Percentiles rank a stretch among this genome's conserved stretches.
These are phyloP conservation scores for Ophiostoma pallidulum DNA, from an alignment of 2,329 filamentous ascomycete species.

Conservation along the genomic window DNA sequence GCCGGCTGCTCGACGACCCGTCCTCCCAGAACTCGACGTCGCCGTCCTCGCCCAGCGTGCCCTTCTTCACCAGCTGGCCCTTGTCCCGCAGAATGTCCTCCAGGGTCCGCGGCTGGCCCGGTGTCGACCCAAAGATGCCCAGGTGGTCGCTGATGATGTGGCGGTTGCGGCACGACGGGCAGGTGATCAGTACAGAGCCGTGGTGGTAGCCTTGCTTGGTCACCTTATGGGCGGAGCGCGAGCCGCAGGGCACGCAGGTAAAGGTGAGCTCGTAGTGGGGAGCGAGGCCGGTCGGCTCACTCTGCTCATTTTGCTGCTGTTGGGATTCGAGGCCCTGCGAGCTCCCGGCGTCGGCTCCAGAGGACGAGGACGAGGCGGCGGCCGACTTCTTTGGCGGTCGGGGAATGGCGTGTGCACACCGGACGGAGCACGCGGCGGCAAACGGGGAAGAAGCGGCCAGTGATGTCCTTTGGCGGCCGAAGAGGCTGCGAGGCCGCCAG, in stretches of 20 bases:
- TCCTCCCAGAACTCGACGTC: constrained; percentile 91
- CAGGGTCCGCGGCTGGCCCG: constrained; percentile 46
- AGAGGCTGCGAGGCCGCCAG: neutral
- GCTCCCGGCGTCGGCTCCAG: too few relatives aligned
- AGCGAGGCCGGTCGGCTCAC: constrained; percentile 24
- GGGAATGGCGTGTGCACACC: constrained; percentile 9
- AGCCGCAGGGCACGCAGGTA: constrained; percentile 78
- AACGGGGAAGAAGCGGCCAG: too few relatives aligned
- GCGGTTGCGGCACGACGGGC: constrained; percentile 73
- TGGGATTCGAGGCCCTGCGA: too few relatives aligned
- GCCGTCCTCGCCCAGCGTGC: constrained; percentile 64
- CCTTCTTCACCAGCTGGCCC: constrained; percentile 64
- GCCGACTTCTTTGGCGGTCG: neutral
- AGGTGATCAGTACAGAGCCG: constrained; percentile 81
- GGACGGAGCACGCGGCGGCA: neutral
- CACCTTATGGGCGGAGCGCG: constrained; percentile 73
- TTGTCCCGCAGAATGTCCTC: constrained; percentile 70
- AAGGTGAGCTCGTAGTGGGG: constrained; percentile 83
- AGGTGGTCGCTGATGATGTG: constrained; percentile 92
- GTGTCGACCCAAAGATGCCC: constrained; percentile 61
- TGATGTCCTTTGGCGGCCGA: neutral
- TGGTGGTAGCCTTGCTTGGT: constrained; percentile 93
- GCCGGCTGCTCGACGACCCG: constrained; percentile 34
- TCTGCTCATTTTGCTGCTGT: constrained; percentile 1
- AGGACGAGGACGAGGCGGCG: too few relatives aligned